phyloP scores from a whole-genome alignment of 2,329 filamentous ascomycete species.

The Fusarium graminum region DNA sequence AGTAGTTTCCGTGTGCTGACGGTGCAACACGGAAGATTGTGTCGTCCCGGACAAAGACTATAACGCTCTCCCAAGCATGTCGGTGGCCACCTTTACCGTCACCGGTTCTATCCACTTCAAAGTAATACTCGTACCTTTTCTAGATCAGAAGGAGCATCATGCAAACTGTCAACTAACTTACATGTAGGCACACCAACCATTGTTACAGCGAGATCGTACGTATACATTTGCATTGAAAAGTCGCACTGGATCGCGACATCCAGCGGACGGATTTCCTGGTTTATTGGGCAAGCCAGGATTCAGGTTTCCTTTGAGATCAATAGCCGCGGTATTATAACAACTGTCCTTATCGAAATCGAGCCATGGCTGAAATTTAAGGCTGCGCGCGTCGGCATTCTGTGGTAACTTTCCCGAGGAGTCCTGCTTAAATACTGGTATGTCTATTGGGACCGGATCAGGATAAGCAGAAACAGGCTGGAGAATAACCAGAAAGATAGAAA shows the following conservation, averaged over 20 bases:
- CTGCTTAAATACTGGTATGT: neutral
- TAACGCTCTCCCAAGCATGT: neutral
- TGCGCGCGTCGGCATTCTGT: neutral
- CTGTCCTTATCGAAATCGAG: constrained; percentile 1
- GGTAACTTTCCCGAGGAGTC: neutral
- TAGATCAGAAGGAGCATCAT: too few relatives aligned
- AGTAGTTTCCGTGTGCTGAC: neutral
- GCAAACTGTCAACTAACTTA: neutral
- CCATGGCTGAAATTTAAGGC: neutral
- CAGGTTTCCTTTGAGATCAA: neutral
- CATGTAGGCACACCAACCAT: constrained; percentile 3
- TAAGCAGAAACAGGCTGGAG: neutral
- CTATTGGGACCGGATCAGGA: neutral
- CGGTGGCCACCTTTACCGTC: neutral
- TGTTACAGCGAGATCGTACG: neutral
- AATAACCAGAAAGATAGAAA: neutral
- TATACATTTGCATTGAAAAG: neutral
- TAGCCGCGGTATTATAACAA: neutral
- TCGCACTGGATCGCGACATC: neutral
- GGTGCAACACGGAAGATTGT: neutral
- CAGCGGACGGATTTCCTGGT: neutral
- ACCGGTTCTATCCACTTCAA: neutral
- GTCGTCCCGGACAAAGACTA: constrained; percentile 1
- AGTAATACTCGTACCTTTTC: constrained; percentile 1
- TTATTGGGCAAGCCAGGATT: neutral